Percentiles rank a stretch among this genome's conserved stretches.
Conservation (phyloP, 2,329 filamentous ascomycete species). For the Parafenestella ontariensis region DNA sequence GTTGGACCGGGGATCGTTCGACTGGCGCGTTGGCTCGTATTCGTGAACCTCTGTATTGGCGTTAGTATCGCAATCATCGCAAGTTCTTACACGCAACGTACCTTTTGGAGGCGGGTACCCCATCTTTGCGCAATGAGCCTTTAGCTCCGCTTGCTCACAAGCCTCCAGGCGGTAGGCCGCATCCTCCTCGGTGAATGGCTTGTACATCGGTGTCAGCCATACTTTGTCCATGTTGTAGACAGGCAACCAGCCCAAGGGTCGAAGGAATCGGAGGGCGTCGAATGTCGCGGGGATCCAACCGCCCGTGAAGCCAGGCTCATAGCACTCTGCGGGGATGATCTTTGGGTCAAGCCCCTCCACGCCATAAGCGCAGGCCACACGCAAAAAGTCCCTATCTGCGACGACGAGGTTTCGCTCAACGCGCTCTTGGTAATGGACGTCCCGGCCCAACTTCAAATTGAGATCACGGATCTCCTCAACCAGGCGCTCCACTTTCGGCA, state of each 20-base stretch:
- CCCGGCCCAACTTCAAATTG: neutral
- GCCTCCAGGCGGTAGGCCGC: neutral
- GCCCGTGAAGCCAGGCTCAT: neutral
- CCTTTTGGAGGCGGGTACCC: neutral
- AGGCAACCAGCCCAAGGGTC: conserved; percentile 3
- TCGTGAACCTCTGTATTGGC: neutral
- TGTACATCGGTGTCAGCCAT: conserved; percentile 6
- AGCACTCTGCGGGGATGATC: neutral
- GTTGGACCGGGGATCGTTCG: neutral
- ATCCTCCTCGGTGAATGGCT: conserved; percentile 10
- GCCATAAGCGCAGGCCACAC: neutral
- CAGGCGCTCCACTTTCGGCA: neutral
- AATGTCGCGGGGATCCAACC: conserved; percentile 3
- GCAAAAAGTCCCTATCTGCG: neutral
- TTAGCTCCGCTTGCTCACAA: neutral
- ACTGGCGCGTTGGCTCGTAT: neutral
- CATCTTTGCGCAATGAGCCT: neutral
- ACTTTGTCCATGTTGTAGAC: conserved; percentile 1
- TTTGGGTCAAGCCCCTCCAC: neutral
- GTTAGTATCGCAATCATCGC: too few relatives aligned
- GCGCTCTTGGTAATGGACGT: neutral
- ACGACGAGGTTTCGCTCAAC: neutral
- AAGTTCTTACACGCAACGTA: too few relatives aligned
- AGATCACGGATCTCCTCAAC: neutral
- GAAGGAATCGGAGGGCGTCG: conserved; percentile 3